phyloP scores from a whole-genome alignment of 2,329 filamentous ascomycete genomes.

The Achaetomium macrosporum region DNA sequence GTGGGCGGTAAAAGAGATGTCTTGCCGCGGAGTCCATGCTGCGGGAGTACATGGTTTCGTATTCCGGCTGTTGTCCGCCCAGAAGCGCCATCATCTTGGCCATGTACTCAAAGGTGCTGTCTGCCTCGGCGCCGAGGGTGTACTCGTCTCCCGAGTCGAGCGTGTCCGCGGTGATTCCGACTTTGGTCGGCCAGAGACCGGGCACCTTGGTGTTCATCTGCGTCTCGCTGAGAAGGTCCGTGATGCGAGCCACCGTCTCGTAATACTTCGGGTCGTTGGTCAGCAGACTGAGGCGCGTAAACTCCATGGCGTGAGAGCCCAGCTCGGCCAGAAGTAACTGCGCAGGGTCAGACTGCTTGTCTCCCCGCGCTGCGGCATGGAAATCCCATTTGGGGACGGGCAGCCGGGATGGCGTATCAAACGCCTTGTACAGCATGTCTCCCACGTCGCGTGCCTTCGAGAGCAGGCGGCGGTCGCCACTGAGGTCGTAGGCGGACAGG shows the following conservation, averaged over 20 bases:
- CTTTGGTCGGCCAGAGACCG: conserved; percentile 62
- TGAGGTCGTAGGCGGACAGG: conserved; percentile 48
- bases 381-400: conserved; percentile 45
- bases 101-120: conserved; percentile 43
- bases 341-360: conserved; percentile 30
- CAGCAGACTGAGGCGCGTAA: conserved; percentile 67
- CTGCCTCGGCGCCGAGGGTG: conserved; percentile 30
- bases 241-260: conserved; percentile 5
- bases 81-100: conserved; percentile 47
- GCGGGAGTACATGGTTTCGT: conserved; percentile 31
- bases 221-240: background rate
- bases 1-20: conserved; percentile 29
- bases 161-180: conserved; percentile 51
- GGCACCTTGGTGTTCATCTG: conserved; percentile 32
- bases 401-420: conserved; percentile 50
- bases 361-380: conserved; percentile 32
- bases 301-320: conserved; percentile 67
- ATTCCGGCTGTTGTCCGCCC: conserved; percentile 40
- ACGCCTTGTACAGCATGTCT: conserved; percentile 47
- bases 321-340: conserved; percentile 32
- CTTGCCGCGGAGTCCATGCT: conserved; percentile 6
- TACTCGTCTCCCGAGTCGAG: conserved; percentile 29
- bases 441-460: conserved; percentile 48
- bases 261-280: conserved; percentile 69
- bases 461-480: conserved; percentile 40